Base-by-base conservation (phyloP, 2,329 filamentous ascomycete species). In the Penicillium sp. region DNA sequence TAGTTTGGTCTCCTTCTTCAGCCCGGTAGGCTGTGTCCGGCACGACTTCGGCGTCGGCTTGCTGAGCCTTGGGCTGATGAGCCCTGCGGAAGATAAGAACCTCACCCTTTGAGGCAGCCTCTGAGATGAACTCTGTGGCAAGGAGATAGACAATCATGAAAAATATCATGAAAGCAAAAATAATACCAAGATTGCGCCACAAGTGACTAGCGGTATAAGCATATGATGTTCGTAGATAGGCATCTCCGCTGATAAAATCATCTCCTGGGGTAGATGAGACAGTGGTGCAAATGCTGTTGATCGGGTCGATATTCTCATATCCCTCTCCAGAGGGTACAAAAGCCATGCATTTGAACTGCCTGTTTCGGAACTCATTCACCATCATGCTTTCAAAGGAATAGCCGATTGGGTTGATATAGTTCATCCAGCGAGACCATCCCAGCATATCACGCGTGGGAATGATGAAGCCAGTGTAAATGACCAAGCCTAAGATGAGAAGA, bases 381-480 rank as follows among this genome's bases (percentile, higher is more conserved):
- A 93, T 88, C 27, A 96, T 78, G 0, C 86, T 78, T 70, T 95
- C 90, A 65, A 95, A 95, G 0, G 86, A 85, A 58, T 94, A 95
- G 1, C 83, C 85, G 10, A 95, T 81, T 5, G 89, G 89, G 57
- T 94, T 87, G 32, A 93, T 76, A 69, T 90, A 92, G 68, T 88
- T 88, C 56, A 95, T 84, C 90, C 90, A 95, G 54, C 85, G 81
- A 65, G 88, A 88, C 89, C 90, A 96, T 1, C 77, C 82, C 11
- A 88, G 81, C 88, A 90, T 94, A 73, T 92, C 64, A 5, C 59
- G 64, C 3, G 67, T 64, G 1, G 75, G 75, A 11, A 78, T 71
- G 1, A 71, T 71, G 57, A 78, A 78, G 13, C 76, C 76, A 43
- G 84, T 69, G 53, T 71, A 83, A 16, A 88, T 75, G 21, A 73